phyloP scores from a whole-genome alignment of 2,329 filamentous ascomycete species.

The Hymenoscyphus fructigenus region DNA sequence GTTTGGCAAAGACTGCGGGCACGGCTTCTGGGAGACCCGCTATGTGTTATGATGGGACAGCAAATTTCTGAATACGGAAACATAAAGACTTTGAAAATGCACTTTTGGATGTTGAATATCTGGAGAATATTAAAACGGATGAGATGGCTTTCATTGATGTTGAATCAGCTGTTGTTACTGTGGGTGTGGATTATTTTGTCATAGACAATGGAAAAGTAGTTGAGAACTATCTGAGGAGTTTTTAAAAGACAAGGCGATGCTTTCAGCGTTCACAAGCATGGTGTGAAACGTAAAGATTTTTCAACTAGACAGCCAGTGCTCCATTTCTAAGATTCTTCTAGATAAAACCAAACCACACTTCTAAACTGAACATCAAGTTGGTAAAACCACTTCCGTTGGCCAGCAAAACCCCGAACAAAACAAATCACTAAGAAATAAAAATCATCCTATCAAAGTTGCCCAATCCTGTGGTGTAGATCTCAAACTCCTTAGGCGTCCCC shows the following conservation, averaged over 20 bases:
- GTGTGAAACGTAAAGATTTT: neutral
- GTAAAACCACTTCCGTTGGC: neutral
- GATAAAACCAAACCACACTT: neutral
- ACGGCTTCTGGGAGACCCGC: neutral
- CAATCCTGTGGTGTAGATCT: neutral
- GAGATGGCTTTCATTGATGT: conserved; percentile 1
- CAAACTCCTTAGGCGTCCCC: neutral
- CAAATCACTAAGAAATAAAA: neutral
- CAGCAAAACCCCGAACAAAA: neutral
- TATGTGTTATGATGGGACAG: neutral
- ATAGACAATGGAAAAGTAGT: neutral
- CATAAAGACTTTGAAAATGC: conserved; percentile 1
- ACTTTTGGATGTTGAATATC: neutral
- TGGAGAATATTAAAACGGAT: neutral
- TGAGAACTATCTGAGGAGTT: neutral
- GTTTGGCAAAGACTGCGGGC: neutral
- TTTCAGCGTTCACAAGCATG: neutral
- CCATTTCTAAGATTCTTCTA: neutral
- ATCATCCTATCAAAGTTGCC: neutral
- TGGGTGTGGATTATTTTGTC: neutral
- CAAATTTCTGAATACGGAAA: conserved; percentile 1
- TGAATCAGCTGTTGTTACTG: neutral
- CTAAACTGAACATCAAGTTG: neutral
- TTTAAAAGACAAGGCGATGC: neutral
- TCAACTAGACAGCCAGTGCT: neutral